Conservation (phyloP, 2,329 filamentous ascomycete genomes). For the Endoconidiophora polonica region DNA sequence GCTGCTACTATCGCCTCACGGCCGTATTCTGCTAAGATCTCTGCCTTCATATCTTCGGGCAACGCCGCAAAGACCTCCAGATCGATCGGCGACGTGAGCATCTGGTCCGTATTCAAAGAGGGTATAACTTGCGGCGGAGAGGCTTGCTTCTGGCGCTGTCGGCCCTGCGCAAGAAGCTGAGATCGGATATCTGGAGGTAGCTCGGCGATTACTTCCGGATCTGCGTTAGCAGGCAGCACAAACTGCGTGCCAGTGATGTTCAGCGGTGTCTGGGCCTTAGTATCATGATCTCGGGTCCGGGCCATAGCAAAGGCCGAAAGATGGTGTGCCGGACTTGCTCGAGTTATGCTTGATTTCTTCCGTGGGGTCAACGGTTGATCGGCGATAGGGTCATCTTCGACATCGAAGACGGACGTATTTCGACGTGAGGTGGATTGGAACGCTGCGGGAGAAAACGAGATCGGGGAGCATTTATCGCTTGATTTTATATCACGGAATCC, state of each 20-base stretch:
- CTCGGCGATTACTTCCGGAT: constrained; percentile 66
- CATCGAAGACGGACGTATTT: constrained; percentile 10
- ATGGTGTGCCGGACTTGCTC: neutral
- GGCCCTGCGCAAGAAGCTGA: constrained; percentile 48
- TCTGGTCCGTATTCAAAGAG: constrained; percentile 19
- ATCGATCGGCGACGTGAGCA: constrained; percentile 69
- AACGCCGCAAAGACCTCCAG: constrained; percentile 68
- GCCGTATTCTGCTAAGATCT: constrained; percentile 60
- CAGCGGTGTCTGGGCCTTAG: constrained; percentile 47
- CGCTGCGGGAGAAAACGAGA: neutral
- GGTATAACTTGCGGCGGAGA: neutral
- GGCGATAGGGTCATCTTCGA: constrained; percentile 7
- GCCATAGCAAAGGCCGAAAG: constrained; percentile 39
- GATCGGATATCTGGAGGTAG: constrained; percentile 69
- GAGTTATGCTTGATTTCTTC: neutral
- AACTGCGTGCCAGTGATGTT: constrained; percentile 85
- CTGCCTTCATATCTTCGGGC: constrained; percentile 70
- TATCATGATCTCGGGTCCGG: constrained; percentile 30
- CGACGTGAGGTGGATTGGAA: constrained; percentile 1
- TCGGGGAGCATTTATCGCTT: neutral
- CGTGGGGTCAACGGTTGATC: constrained; percentile 1
- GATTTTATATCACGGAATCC: neutral
- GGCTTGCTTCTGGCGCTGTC: constrained; percentile 3
- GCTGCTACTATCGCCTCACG: constrained; percentile 21
- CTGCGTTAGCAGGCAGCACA: constrained; percentile 67